Percentiles rank a stretch among this genome's conserved stretches.
Evolutionary conservation across 805 yeast species (phyloP).

Genomic region (Candida lessepsii): DNA sequence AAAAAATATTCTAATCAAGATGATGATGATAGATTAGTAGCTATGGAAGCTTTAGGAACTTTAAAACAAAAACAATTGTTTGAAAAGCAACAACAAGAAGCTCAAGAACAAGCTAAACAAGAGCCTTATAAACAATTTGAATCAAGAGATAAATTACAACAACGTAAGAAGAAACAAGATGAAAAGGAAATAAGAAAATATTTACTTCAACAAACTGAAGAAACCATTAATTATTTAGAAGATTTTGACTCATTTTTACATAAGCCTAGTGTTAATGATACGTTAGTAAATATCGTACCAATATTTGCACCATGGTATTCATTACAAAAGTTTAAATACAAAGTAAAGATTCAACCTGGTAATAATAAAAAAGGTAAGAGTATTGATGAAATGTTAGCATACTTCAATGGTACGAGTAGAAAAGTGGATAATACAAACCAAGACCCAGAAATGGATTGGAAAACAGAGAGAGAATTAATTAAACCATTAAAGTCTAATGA

Average conservation of each 20-base stretch:
- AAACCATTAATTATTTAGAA: conserved; percentile 34
- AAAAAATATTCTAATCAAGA: conserved; percentile 88
- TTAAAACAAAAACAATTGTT: conserved; percentile 50
- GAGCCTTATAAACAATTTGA: conserved; percentile 15
- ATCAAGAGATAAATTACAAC: conserved; percentile 31
- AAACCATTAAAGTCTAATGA: conserved; percentile 62
- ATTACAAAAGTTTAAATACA: conserved; percentile 69
- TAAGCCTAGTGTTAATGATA: conserved; percentile 50
- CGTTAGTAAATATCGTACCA: conserved; percentile 65
- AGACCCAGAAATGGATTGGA: conserved; percentile 65
- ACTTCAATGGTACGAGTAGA: conserved; percentile 42
- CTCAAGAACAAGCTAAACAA: conserved; percentile 24
- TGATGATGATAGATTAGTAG: conserved; percentile 72
- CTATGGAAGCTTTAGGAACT: conserved; percentile 85
- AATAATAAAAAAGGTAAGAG: conserved; percentile 86
- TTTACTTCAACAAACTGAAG: conserved; percentile 32
- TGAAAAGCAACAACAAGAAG: conserved; percentile 23
- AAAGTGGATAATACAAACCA: conserved; percentile 46
- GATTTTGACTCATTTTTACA: conserved; percentile 46
- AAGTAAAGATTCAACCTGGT: conserved; percentile 80
- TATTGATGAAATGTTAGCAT: conserved; percentile 62
- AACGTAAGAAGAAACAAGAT: conserved; percentile 46
- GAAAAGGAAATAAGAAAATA: conserved; percentile 44
- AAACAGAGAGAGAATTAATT: conserved; percentile 57
- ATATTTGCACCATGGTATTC: conserved; percentile 94